Evolutionary conservation across 2,329 filamentous ascomycete genomes (phyloP).

Genomic region (Fusarium fracticaudum): DNA sequence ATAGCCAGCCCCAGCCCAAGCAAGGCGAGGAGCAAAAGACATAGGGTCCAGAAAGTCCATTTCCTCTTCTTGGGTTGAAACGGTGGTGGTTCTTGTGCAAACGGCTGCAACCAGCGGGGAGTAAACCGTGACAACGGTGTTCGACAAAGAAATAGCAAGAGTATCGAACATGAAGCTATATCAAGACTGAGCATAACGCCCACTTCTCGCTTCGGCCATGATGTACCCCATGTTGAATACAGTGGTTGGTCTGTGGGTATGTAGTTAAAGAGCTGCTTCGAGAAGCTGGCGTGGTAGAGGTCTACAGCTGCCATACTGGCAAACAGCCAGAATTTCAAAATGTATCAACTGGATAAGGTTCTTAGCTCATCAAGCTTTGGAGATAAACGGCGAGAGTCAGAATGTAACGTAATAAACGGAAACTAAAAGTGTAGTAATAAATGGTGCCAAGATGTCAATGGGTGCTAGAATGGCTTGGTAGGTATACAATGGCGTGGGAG

Average conservation of each 20-base stretch:
- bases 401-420: neutral
- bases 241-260: neutral
- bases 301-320: constrained; percentile 22
- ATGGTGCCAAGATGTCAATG: neutral
- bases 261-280: constrained; percentile 14
- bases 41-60: constrained; percentile 54
- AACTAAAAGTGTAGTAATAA: neutral
- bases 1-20: constrained; percentile 49
- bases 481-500: neutral
- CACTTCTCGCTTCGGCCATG: constrained; percentile 18
- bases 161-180: constrained; percentile 42
- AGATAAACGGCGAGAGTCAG: neutral
- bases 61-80: constrained; percentile 36
- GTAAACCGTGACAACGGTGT: constrained; percentile 41
- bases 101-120: constrained; percentile 55
- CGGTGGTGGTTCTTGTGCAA: constrained; percentile 52
- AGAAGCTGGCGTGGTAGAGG: constrained; percentile 23
- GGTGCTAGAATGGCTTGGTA: neutral
- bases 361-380: constrained; percentile 6
- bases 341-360: neutral
- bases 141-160: constrained; percentile 44
- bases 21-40: constrained; percentile 47
- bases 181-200: constrained; percentile 36
- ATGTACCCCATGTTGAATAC: neutral
- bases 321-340: neutral